phyloP scores from a whole-genome alignment of 441 rosid species.

The Eruca vesicaria region DNA sequence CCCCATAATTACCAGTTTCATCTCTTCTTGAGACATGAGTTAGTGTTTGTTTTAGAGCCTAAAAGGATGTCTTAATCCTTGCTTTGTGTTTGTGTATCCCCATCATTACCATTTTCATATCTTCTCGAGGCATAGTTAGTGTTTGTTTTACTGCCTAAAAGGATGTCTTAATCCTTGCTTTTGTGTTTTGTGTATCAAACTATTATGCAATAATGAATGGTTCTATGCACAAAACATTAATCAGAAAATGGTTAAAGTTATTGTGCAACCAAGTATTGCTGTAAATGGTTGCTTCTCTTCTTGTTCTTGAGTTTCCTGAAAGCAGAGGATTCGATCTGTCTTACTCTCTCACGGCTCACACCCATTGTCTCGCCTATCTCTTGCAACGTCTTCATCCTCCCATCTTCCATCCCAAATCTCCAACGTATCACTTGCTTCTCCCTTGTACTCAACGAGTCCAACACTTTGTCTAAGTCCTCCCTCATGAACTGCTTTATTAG shows the following conservation, averaged over 20 bases:
- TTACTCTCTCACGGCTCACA: constrained; percentile 82
- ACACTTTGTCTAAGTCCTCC: constrained; percentile 68
- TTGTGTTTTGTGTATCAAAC: not conserved
- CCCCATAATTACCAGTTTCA: constrained; percentile 75
- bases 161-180: not conserved
- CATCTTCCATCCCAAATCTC: constrained; percentile 91
- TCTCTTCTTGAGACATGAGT: too few relatives aligned
- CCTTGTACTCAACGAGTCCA: constrained; percentile 63
- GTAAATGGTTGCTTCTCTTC: constrained; percentile 71
- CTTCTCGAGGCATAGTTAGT: constrained; percentile 42
- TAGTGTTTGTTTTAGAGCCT: too few relatives aligned
- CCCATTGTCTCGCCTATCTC: constrained; percentile 89
- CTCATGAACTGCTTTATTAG: constrained; percentile 77
- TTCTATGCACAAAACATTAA: constrained; percentile 37
- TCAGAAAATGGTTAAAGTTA: not conserved
- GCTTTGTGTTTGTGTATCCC: too few relatives aligned
- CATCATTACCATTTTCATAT: too few relatives aligned
- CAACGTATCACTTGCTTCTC: constrained; percentile 83
- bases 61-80: too few relatives aligned
- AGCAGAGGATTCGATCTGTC: constrained; percentile 80
- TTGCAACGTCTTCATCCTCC: constrained; percentile 85
- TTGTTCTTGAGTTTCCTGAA: constrained; percentile 83
- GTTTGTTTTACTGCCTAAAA: not conserved
- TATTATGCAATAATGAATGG: not conserved
- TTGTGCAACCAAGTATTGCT: constrained; percentile 56